These are phyloP conservation scores for Parsonsia alboflavescens DNA, from an alignment of 257 asterid genomes.

Conservation along the genomic window DNA sequence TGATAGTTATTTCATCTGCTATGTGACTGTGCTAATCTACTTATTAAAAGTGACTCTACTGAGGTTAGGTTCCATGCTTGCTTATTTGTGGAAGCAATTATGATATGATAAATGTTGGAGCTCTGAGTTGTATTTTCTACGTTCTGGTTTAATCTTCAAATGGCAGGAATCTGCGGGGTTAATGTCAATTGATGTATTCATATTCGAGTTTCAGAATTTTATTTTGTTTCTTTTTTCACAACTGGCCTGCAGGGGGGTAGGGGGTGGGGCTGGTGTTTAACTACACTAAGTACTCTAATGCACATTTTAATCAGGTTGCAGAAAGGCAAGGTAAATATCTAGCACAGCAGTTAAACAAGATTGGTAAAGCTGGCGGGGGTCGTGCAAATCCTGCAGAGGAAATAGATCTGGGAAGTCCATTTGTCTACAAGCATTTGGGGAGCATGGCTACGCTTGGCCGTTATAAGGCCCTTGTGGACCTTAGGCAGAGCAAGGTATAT, in stretches of 20 bases:
- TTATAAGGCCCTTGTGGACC: constrained; percentile 93
- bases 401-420: constrained; percentile 50
- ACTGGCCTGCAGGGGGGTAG: too few relatives aligned
- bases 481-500: constrained; percentile 89
- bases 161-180: not conserved
- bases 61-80: not conserved
- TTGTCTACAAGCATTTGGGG: constrained; percentile 80
- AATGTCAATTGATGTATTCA: not conserved
- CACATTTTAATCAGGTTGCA: constrained; percentile 55
- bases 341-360: constrained; percentile 48
- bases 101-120: too few relatives aligned
- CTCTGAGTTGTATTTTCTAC: too few relatives aligned
- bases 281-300: not conserved
- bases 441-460: constrained; percentile 97
- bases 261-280: not conserved
- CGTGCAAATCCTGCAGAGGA: constrained; percentile 53
- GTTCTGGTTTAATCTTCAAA: not conserved
- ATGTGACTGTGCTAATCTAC: not conserved
- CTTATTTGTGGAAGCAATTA: not conserved
- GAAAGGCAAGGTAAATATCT: constrained; percentile 90
- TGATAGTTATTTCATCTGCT: not conserved
- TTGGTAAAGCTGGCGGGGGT: constrained; percentile 79
- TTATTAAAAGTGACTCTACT: not conserved
- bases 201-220: not conserved
- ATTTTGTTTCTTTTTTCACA: not conserved